phyloP scores from a whole-genome alignment of 345 rosid genomes.

The Moricandia moricandioides region DNA sequence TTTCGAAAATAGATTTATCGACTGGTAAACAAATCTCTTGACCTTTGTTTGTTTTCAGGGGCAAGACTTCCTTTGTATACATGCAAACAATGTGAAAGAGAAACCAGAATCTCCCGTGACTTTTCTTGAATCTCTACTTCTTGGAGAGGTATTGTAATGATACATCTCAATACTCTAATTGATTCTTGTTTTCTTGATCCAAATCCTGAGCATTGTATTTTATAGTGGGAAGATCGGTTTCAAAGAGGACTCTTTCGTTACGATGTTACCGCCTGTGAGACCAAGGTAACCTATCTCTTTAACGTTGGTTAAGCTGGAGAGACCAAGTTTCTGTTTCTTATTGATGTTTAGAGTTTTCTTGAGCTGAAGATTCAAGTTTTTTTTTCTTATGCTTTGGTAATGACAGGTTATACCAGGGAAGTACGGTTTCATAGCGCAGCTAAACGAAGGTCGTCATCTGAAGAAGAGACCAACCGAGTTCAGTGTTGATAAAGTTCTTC shows the following conservation, averaged over 20 bases:
- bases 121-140: conserved; percentile 71
- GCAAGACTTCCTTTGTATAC: conserved; percentile 77
- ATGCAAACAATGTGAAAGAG: conserved; percentile 49
- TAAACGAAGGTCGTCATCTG: conserved; percentile 89
- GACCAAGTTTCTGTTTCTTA: too few species aligned
- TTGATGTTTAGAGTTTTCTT: too few species aligned
- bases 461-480: conserved; percentile 97
- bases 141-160: conserved; percentile 63
- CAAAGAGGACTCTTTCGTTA: conserved; percentile 93
- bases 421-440: conserved; percentile 87
- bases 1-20: too few species aligned
- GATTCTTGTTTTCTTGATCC: background rate
- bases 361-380: too few species aligned
- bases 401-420: conserved; percentile 85
- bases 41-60: conserved; percentile 37
- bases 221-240: conserved; percentile 85
- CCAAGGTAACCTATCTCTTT: conserved; percentile 53
- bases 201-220: background rate
- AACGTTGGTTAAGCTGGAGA: background rate
- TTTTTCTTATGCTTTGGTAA: too few species aligned
- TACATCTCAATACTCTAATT: background rate
- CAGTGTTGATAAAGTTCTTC: conserved; percentile 87
- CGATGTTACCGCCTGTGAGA: conserved; percentile 92
- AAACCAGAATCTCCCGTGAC: conserved; percentile 49
- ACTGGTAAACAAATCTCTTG: background rate